These are phyloP conservation scores for Fusarium torulosum DNA, from an alignment of 2,329 filamentous ascomycete genomes.

Conservation along the genomic window DNA sequence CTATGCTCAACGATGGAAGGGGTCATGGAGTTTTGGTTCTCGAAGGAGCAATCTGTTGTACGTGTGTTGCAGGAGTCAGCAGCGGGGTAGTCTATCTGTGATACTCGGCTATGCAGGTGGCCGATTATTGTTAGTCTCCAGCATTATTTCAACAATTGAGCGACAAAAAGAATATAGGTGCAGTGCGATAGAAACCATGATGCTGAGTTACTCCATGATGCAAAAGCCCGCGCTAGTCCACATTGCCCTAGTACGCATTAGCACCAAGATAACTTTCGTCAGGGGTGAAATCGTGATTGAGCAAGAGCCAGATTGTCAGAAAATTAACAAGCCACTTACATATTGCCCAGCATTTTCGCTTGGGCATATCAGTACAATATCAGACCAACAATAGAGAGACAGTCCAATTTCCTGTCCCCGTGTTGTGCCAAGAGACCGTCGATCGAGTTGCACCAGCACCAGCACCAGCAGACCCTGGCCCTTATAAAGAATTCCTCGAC, in stretches of 20 bases:
- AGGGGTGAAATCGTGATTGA: background rate
- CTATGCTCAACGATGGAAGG: slow-evolving; percentile 6
- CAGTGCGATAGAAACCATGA: background rate
- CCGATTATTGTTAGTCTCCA: background rate
- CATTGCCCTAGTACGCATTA: background rate
- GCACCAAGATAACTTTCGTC: background rate
- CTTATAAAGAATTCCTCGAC: slow-evolving; percentile 14
- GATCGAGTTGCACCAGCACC: slow-evolving; percentile 6
- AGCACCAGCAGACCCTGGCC: background rate
- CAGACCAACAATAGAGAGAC: background rate
- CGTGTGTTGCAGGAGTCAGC: background rate
- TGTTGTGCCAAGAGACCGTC: slow-evolving; percentile 13
- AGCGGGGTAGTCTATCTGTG: background rate
- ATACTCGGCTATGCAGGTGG: background rate
- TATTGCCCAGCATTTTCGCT: background rate
- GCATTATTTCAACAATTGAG: background rate
- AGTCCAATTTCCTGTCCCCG: background rate
- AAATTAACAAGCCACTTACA: background rate
- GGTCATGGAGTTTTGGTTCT: slow-evolving; percentile 23
- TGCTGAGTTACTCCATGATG: background rate
- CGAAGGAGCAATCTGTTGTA: slow-evolving; percentile 4
- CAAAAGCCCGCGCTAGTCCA: background rate
- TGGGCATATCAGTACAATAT: slow-evolving; percentile 13
- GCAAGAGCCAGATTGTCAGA: background rate
- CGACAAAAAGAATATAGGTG: background rate